These are phyloP conservation scores for Picea abies DNA, from an alignment of 83 land plant species.

Conservation along the genomic window DNA sequence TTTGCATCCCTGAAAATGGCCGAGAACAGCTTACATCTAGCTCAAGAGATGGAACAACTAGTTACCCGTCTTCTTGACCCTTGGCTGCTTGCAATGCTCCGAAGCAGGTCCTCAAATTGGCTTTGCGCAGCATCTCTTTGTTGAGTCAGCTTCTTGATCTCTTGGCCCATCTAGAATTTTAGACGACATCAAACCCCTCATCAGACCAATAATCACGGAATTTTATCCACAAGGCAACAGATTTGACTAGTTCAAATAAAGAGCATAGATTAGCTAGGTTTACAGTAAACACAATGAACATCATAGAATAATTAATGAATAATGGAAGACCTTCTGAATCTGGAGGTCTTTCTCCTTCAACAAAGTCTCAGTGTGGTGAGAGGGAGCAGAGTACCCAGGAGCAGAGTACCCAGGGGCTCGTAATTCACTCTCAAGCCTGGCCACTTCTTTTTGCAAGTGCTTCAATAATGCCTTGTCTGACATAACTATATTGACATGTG, in stretches of 20 bases:
- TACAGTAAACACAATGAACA: background rate
- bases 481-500: conserved; percentile 91
- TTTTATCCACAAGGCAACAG: background rate
- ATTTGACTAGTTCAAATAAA: background rate
- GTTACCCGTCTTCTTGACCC: conserved; percentile 41
- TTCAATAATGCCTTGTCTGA: conserved; percentile 79
- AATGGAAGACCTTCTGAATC: conserved; percentile 62
- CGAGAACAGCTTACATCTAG: conserved; percentile 3
- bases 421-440: conserved; percentile 77
- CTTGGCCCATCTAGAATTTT: conserved; percentile 58
- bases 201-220: background rate
- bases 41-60: background rate
- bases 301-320: background rate
- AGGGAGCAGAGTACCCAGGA: conserved; percentile 38
- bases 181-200: background rate
- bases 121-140: conserved; percentile 82
- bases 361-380: conserved; percentile 30
- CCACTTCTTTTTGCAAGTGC: conserved; percentile 83
- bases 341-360: conserved; percentile 60
- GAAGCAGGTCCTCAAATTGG: conserved; percentile 59
- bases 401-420: conserved; percentile 18
- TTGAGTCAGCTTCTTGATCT: conserved; percentile 61
- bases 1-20: conserved; percentile 4
- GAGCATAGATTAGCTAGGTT: background rate
- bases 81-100: conserved; percentile 36